Percentiles rank a stretch among this genome's conserved stretches.
phyloP scores from a whole-genome alignment of 2,329 filamentous ascomycete genomes.

The Lomentospora prolificans region DNA sequence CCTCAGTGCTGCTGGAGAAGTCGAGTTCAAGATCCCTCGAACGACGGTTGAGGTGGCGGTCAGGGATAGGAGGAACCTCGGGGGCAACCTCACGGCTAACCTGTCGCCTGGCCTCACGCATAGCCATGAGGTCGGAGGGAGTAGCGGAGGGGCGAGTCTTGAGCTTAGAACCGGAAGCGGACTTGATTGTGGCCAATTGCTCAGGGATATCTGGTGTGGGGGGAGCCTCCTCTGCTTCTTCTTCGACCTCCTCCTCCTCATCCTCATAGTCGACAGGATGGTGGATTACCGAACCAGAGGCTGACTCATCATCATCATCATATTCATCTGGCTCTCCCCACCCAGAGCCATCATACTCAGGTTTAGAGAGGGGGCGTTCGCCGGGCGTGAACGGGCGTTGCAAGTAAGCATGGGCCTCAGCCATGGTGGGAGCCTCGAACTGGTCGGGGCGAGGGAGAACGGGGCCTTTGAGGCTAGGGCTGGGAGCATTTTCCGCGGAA shows the following conservation, averaged over 20 bases:
- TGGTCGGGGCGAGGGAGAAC: constrained; percentile 18
- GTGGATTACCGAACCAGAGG: constrained; percentile 84
- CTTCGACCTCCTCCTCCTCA: constrained; percentile 23
- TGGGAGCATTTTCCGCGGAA: constrained; percentile 10
- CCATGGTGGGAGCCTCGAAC: constrained; percentile 21
- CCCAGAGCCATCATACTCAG: constrained; percentile 53
- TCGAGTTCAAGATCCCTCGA: constrained; percentile 37
- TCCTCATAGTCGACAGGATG: constrained; percentile 49
- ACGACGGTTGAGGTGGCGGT: constrained; percentile 46
- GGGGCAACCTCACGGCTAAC: constrained; percentile 64
- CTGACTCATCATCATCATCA: constrained; percentile 48
- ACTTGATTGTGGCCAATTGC: constrained; percentile 77
- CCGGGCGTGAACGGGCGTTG: constrained; percentile 40
- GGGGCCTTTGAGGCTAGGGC: constrained; percentile 15
- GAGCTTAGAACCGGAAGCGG: constrained; percentile 72
- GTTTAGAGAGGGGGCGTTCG: constrained; percentile 38
- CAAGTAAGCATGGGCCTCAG: constrained; percentile 25
- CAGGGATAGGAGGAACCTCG: constrained; percentile 47
- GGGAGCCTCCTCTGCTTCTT: constrained; percentile 30
- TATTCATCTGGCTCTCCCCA: constrained; percentile 40
- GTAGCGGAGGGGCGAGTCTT: constrained; percentile 86
- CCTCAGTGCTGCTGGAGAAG: constrained; percentile 22
- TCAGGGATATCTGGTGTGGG: constrained; percentile 66
- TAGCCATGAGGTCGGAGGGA: constrained; percentile 70
- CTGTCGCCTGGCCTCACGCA: constrained; percentile 78